Evolutionary conservation across 768 basidiomycete species (phyloP).

Genomic region (Amanita rimosa): DNA sequence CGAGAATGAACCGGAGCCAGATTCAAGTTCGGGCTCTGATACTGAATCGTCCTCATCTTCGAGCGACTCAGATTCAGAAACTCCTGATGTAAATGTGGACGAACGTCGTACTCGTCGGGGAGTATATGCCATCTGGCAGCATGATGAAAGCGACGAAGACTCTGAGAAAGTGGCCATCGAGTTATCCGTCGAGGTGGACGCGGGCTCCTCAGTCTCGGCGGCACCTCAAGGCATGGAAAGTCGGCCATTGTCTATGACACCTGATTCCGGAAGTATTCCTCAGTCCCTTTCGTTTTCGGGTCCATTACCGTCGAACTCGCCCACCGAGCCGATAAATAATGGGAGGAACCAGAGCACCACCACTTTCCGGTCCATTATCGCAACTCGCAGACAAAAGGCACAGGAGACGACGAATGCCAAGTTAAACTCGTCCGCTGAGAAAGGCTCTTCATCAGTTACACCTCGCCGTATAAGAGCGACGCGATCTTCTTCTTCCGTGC

Average conservation of each 20-base stretch:
- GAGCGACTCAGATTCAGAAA: conserved; percentile 27
- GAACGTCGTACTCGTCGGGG: conserved; percentile 75
- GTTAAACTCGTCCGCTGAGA: conserved; percentile 11
- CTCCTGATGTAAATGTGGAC: conserved; percentile 46
- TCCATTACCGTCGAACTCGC: conserved; percentile 21
- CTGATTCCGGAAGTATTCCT: conserved; percentile 6
- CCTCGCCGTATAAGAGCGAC: conserved; percentile 19
- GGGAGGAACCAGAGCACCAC: conserved; percentile 10
- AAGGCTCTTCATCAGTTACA: conserved; percentile 6
- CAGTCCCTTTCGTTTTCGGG: conserved; percentile 31
- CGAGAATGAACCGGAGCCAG: conserved; percentile 30
- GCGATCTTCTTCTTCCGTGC: conserved; percentile 20
- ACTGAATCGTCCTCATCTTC: conserved; percentile 26
- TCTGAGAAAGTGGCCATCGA: conserved; percentile 1
- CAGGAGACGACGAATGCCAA: conserved; percentile 13
- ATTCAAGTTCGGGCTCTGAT: conserved; percentile 36
- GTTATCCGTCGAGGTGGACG: conserved; percentile 30
- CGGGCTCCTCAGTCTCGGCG: conserved; percentile 33
- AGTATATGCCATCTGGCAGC: conserved; percentile 62
- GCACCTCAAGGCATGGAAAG: conserved; percentile 13
- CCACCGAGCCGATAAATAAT: neutral
- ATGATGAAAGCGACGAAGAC: conserved; percentile 35
- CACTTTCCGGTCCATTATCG: conserved; percentile 45
- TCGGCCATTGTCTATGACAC: neutral
- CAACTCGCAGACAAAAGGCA: conserved; percentile 47